These are phyloP conservation scores for Lentinula detonsa DNA, from an alignment of 768 basidiomycete genomes.

Conservation along the genomic window DNA sequence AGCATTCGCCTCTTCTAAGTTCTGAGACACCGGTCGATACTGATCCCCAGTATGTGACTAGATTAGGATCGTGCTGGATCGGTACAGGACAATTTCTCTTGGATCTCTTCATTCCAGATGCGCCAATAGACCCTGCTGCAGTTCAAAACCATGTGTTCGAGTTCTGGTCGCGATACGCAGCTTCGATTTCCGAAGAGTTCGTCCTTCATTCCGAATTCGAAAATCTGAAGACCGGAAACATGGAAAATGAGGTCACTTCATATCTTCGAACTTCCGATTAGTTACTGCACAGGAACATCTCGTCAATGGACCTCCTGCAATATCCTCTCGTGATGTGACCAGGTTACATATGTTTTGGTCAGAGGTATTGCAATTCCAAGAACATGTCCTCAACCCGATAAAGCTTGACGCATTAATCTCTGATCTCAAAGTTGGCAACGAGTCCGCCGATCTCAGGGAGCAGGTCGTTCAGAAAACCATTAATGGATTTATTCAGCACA, in stretches of 20 bases:
- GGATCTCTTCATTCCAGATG: slow-evolving; percentile 73
- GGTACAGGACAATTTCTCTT: slow-evolving; percentile 54
- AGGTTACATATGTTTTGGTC: slow-evolving; percentile 63
- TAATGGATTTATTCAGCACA: slow-evolving; percentile 67
- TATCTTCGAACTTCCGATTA: slow-evolving; percentile 36
- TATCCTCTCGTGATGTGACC: slow-evolving; percentile 33
- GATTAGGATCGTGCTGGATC: slow-evolving; percentile 46
- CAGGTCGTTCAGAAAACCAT: slow-evolving; percentile 75
- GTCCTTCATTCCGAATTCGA: slow-evolving; percentile 53
- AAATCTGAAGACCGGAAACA: slow-evolving; percentile 47
- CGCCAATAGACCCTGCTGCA: slow-evolving; percentile 82
- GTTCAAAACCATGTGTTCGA: slow-evolving; percentile 41
- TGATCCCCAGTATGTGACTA: slow-evolving; percentile 11
- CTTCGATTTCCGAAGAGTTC: slow-evolving; percentile 40
- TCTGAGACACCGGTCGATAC: slow-evolving; percentile 8
- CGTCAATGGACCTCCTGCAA: slow-evolving; percentile 18
- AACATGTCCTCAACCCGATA: slow-evolving; percentile 40
- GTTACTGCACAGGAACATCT: slow-evolving; percentile 22
- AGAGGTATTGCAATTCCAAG: slow-evolving; percentile 71
- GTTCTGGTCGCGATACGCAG: slow-evolving; percentile 37
- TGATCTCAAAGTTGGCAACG: slow-evolving; percentile 28
- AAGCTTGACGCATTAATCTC: slow-evolving; percentile 46
- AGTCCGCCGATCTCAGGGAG: slow-evolving; percentile 47
- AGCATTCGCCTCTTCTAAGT: slow-evolving; percentile 14
- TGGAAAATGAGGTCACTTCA: slow-evolving; percentile 38